Evolutionary conservation across 768 basidiomycete genomes (phyloP), one percentile per base, ranked within the genome.

Genomic region (Suillus subaureus): DNA sequence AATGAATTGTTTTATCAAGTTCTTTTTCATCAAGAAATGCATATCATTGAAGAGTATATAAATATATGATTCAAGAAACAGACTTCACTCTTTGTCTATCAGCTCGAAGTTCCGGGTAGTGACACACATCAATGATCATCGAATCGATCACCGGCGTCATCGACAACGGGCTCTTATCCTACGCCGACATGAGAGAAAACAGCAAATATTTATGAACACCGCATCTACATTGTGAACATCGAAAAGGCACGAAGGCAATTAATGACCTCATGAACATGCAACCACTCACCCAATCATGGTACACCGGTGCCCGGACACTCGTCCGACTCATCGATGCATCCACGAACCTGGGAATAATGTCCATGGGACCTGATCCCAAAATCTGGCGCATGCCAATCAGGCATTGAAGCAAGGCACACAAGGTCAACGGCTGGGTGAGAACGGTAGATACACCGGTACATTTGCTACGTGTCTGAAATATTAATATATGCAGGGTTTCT

Each of bases 1-100:
- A 80, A 89, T 82, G 91, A 92, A 90, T 90, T 92, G 91, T 88
- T 90, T 92, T 92, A 85, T 87, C n/a, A n/a, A n/a, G n/a, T n/a
- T n/a, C n/a, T n/a, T n/a, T n/a, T 82, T 91, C 90, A 88, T 82
- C 80, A 73, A 64, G 62, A 82, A 71, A 71, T 70, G 72, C 52
- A 64, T 63, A 68, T 61, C 62, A 64, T 61, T 61, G 28, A 67
- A 62, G 61, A 35, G 42, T 63, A 70, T n/a, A n/a, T 63, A 70
- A 52, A 45, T 52, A 52, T 12, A 58, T 47, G 9, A 55, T 12
- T 61, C 42, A 42, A 18, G 51, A 33, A 43, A 12, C 77, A 26
- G 16, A 28, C 86, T 77, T 70, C 89, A 94, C 90, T 97, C 95
- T 85, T 96, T 96, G 78, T 92, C 92, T 37, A 77, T 88, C 33